Percentiles rank a stretch among this genome's conserved stretches.
These are phyloP conservation scores for Pterocarpus santalinus DNA, from an alignment of 306 rosid species.

Conservation along the genomic window DNA sequence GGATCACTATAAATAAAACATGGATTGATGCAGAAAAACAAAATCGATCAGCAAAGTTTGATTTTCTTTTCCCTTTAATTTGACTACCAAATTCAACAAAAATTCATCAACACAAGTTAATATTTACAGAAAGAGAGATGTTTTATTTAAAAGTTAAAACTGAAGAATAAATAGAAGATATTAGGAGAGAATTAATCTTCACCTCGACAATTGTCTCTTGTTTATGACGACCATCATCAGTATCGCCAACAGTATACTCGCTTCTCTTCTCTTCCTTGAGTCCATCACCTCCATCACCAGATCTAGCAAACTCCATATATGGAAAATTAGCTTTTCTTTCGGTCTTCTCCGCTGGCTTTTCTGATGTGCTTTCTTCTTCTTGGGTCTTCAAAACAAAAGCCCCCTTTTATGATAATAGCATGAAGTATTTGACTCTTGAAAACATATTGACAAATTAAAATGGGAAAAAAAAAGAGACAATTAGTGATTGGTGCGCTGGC, in stretches of 20 bases:
- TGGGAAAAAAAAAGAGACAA: not conserved
- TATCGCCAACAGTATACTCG: conserved; percentile 48
- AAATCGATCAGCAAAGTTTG: not conserved
- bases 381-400: conserved; percentile 36
- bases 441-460: conserved; percentile 44
- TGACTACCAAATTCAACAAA: conserved; percentile 21
- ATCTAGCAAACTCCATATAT: conserved; percentile 62
- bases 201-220: conserved; percentile 54
- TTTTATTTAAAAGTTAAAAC: conserved; percentile 25
- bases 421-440: conserved; percentile 68
- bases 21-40: conserved; percentile 1
- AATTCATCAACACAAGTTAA: conserved; percentile 14
- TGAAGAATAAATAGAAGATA: not conserved
- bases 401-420: conserved; percentile 47
- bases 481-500: conserved; percentile 43
- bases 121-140: not conserved
- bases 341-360: not conserved
- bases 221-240: conserved; percentile 37
- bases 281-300: conserved; percentile 49
- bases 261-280: conserved; percentile 55
- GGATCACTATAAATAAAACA: not conserved
- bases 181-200: conserved; percentile 37
- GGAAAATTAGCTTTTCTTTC: not conserved
- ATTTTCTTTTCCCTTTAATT: not conserved
- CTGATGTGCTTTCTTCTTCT: conserved; percentile 14